Evolutionary conservation across 805 yeast species (phyloP), one percentile per base, ranked within the genome.

Genomic region (Komagataella populi): DNA sequence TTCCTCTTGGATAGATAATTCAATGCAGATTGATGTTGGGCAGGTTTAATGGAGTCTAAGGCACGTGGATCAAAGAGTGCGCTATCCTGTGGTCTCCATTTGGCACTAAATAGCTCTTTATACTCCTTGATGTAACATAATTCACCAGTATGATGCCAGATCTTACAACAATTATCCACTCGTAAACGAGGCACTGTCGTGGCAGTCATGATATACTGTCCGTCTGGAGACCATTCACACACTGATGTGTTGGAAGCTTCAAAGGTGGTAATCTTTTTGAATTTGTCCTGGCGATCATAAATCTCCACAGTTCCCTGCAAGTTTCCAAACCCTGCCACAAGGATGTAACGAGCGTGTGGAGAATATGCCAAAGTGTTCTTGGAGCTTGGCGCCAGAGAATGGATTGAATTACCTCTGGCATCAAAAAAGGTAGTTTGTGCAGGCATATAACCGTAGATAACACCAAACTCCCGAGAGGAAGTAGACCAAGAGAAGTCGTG

Each of bases 401-500:
- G 86, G 57, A 89, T 81, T 20, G 81, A 74, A 64, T 89, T 87
- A 56, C 98, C 99, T 61, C 97, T 80, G 23, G 95, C 80, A 69
- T 93, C 98, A 62, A 91, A 93, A 61, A 93, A 88, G 8, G 96
- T 81, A 23, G 97, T 90, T 61, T 85, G 84, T 24, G 96, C 87
- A 2, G 99, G 99, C 98, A 93, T 93, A 70, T 80, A 90, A 36
- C 99, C 99, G 63, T 90, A 90, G 52, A 87, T 88, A 47, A 93
- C 99, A 54, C 96, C 98, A 72, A 93, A 95, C 70, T 93, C 98
- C 59, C 96, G 78, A 17, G 96, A 87, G 50, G 89, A 81, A 53
- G 98, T 96, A 23, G 96, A 85, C 99, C 99, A 93, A 20, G 93
- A 83, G 55, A 91, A 87, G 67, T 93, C 99, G 70, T 93, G 97